A percentile compares a stretch with the other conserved stretches of the same genome.
Conservation (phyloP, 768 basidiomycete genomes). For the Neoboletus subvelutipes region DNA sequence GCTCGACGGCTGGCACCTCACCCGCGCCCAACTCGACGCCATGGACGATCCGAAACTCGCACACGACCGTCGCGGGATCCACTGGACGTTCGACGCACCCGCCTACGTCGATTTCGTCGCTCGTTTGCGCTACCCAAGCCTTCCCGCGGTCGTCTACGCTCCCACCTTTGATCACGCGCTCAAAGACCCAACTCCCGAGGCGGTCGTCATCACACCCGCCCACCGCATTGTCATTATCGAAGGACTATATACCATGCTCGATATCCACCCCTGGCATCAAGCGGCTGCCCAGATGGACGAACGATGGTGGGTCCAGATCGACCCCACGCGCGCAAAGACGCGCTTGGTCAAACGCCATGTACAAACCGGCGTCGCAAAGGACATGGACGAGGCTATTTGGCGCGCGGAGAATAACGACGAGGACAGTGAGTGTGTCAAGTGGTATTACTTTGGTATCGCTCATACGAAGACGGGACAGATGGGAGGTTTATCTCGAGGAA, state of each 20-base stretch:
- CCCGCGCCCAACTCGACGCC: constrained; percentile 71
- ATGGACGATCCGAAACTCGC: constrained; percentile 78
- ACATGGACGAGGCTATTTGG: constrained; percentile 61
- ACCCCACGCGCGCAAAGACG: constrained; percentile 50
- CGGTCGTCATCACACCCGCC: constrained; percentile 52
- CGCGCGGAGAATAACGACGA: constrained; percentile 77
- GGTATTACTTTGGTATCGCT: neutral
- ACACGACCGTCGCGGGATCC: constrained; percentile 75
- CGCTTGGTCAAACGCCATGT: constrained; percentile 75
- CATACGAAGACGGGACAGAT: constrained; percentile 31
- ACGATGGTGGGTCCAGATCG: constrained; percentile 70
- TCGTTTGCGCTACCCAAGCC: constrained; percentile 42
- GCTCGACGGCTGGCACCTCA: constrained; percentile 91
- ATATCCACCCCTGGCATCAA: constrained; percentile 68
- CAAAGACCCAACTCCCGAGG: constrained; percentile 76
- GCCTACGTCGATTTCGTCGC: constrained; percentile 69
- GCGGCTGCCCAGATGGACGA: constrained; percentile 71
- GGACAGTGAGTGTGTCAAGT: constrained; percentile 52
- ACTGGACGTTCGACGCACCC: constrained; percentile 89
- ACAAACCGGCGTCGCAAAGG: constrained; percentile 69
- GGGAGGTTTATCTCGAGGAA: constrained; percentile 43
- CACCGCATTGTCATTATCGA: constrained; percentile 86
- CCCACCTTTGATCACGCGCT: constrained; percentile 86
- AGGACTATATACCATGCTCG: constrained; percentile 83
- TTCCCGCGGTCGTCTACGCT: constrained; percentile 47